Conservation (phyloP, 2,329 filamentous ascomycete species). For the Aspergillus aculeatus region DNA sequence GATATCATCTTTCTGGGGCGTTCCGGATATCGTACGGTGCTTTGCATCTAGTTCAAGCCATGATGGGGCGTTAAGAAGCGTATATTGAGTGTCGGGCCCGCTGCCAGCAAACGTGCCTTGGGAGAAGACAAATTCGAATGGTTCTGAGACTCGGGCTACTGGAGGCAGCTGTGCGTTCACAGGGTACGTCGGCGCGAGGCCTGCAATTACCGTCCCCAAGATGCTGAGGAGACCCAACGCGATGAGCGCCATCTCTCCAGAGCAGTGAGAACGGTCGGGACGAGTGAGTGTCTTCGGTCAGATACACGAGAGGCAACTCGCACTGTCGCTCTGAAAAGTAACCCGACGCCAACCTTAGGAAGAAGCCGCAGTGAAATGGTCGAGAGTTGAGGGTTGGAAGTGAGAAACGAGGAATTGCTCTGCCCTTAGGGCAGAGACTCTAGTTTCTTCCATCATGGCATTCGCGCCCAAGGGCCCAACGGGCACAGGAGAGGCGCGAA, state of each 20-base stretch:
- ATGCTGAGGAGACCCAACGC: conserved; percentile 28
- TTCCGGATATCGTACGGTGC: conserved; percentile 68
- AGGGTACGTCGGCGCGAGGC: conserved; percentile 59
- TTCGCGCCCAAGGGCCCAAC: conserved; percentile 30
- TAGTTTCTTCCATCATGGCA: conserved; percentile 21
- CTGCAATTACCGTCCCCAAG: conserved; percentile 32
- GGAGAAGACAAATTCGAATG: conserved; percentile 45
- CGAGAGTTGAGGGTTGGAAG: conserved; percentile 6
- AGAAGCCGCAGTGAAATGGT: conserved; percentile 14
- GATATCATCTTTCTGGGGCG: conserved; percentile 57
- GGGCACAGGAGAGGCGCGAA: conserved; percentile 33
- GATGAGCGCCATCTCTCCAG: conserved; percentile 29
- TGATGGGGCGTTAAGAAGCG: conserved; percentile 61
- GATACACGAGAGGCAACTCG: conserved; percentile 17
- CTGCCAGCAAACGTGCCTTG: conserved; percentile 68
- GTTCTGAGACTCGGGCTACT: conserved; percentile 66
- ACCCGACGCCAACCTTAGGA: conserved; percentile 7
- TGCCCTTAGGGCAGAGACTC: conserved; percentile 24
- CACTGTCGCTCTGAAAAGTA: neutral
- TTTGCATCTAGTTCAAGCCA: conserved; percentile 73
- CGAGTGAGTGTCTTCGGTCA: conserved; percentile 16
- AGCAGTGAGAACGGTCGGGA: conserved; percentile 6
- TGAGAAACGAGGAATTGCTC: conserved; percentile 20
- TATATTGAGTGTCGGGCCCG: conserved; percentile 60
- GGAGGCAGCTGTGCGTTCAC: conserved; percentile 82